These are phyloP conservation scores for Debaryomyces castellii DNA, from an alignment of 805 yeast species.

Conservation along the genomic window DNA sequence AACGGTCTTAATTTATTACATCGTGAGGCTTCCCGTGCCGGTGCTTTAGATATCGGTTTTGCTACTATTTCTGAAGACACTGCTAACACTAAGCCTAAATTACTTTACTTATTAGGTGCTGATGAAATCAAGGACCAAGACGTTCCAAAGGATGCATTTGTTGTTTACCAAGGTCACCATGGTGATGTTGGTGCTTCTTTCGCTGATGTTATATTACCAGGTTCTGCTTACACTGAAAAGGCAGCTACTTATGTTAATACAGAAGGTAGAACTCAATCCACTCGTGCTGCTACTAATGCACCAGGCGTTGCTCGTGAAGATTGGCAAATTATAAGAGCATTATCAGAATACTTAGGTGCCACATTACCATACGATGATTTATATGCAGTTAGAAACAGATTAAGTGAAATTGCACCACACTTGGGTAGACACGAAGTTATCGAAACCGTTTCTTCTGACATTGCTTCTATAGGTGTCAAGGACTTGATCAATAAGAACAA, in stretches of 20 bases:
- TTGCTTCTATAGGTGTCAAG: slow-evolving; percentile 58
- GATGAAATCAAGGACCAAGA: slow-evolving; percentile 71
- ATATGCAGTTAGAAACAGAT: slow-evolving; percentile 63
- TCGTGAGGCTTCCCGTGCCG: slow-evolving; percentile 84
- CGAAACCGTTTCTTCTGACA: slow-evolving; percentile 62
- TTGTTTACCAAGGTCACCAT: slow-evolving; percentile 88
- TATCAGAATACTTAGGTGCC: slow-evolving; percentile 71
- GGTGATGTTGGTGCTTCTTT: slow-evolving; percentile 87
- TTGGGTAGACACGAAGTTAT: slow-evolving; percentile 71
- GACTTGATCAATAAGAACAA: slow-evolving; percentile 40
- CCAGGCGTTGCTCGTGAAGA: slow-evolving; percentile 92
- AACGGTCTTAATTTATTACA: slow-evolving; percentile 79
- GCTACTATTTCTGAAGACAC: slow-evolving; percentile 49
- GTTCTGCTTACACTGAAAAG: slow-evolving; percentile 87
- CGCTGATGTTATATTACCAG: slow-evolving; percentile 86
- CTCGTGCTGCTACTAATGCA: slow-evolving; percentile 83
- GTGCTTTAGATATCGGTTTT: slow-evolving; percentile 84
- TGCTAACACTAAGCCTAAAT: slow-evolving; percentile 57
- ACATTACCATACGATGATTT: slow-evolving; percentile 76
- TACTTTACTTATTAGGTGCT: slow-evolving; percentile 79
- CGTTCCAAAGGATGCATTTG: slow-evolving; percentile 82
- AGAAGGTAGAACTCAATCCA: slow-evolving; percentile 83
- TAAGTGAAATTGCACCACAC: slow-evolving; percentile 79
- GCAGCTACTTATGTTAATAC: slow-evolving; percentile 83
- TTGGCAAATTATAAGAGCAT: slow-evolving; percentile 84